Evolutionary conservation across 352 stramenopile genomes (phyloP), one percentile per base, ranked within the genome.

Genomic region (Plasmopara muralis): DNA sequence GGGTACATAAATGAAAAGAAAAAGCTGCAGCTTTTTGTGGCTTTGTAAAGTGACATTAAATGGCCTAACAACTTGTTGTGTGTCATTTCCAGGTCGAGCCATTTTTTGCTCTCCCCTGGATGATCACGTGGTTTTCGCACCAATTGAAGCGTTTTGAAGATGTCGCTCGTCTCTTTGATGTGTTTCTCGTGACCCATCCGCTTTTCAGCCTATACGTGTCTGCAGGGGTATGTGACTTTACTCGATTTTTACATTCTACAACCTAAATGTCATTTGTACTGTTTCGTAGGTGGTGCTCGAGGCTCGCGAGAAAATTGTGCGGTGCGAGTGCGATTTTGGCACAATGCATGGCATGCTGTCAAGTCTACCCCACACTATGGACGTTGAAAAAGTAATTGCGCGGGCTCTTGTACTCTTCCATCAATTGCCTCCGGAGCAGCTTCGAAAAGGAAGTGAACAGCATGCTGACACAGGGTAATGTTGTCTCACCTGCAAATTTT

Each of bases 61-160:
- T 25, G 20, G 20, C 3, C 20, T 25, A 3, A 25, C 3, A 25
- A 25, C 20, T 25, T 25, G 20, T 3, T 25, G 20, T 1, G 20
- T 25, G 20, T 25, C 20, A 5, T 14, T 37, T n/a, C 40, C 69
- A 85, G 72, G 92, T 97, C 57, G 91, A 97, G 64, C 89, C 90
- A 14, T 97, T 94, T 54, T 97, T 98, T 68, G 85, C 79, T 13
- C 56, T 98, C 2, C 82, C 80, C 35, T 98, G 93, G 93, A 76
- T 98, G 47, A 90, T 98, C 49, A 98, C 93, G 31, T 97, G 93
- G 91, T 98, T 98, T 62, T 72, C 84, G 10, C 93, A 98, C 68
- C 83, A 98, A 60, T 57, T 98, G 7, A 70, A 68, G 44, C 85
- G 89, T 28, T 92, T 96, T 8, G 52, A 72, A 3, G 66, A 97